Evolutionary conservation across 202 grass and related monocot genomes (phyloP).

Genomic region (Schoenoplectus tabernaemontani): DNA sequence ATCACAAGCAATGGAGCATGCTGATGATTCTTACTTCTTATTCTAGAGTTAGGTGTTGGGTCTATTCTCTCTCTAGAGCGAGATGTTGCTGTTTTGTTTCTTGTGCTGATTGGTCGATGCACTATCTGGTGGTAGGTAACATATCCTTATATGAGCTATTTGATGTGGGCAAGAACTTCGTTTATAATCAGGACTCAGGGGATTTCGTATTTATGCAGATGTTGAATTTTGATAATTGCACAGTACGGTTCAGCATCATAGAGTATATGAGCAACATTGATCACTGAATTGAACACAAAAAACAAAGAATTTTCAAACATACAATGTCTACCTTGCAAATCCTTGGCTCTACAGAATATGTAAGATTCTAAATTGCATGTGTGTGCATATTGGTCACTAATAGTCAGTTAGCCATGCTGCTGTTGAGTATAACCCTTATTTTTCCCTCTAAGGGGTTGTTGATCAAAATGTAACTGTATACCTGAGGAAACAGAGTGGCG

Average conservation of each 20-base stretch:
- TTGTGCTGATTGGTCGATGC: background rate
- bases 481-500: constrained; percentile 64
- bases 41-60: background rate
- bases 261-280: background rate
- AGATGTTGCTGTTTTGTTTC: background rate
- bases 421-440: background rate
- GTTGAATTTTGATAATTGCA: no score
- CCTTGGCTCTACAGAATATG: background rate
- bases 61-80: background rate
- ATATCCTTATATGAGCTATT: background rate
- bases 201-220: no score
- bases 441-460: background rate
- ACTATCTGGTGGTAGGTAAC: background rate
- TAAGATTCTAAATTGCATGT: background rate
- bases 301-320: background rate
- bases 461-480: background rate
- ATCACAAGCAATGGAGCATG: background rate
- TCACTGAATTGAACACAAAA: background rate
- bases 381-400: background rate
- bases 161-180: background rate
- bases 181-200: background rate
- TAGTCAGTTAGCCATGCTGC: background rate
- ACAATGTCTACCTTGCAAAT: background rate
- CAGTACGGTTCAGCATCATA: background rate
- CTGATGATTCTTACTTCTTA: background rate